Evolutionary conservation across 2,329 filamentous ascomycete genomes (phyloP).

Genomic region (Penicillium sclerotiorum): DNA sequence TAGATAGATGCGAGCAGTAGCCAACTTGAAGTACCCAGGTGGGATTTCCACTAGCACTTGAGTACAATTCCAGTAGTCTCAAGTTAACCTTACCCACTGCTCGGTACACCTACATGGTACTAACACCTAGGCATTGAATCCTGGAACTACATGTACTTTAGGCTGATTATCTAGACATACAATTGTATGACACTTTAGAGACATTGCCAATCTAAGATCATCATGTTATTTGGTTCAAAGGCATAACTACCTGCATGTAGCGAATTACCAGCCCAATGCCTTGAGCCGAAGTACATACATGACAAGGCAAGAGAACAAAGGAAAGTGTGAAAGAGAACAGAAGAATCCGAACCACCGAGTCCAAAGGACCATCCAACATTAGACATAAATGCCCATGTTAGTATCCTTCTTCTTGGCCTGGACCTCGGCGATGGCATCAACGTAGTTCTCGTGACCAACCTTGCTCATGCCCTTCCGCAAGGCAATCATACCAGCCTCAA

Average conservation of each 20-base stretch:
- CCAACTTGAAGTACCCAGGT: too few species aligned
- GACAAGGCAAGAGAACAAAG: conserved; percentile 17
- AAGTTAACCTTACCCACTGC: too few species aligned
- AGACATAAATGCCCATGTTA: conserved; percentile 50
- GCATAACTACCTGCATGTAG: conserved; percentile 17
- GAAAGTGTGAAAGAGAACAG: conserved; percentile 15
- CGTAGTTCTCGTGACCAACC: conserved; percentile 97
- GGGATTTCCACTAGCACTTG: too few species aligned
- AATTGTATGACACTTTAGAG: neutral
- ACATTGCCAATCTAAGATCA: conserved; percentile 12
- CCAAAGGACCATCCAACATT: conserved; percentile 11
- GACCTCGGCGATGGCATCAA: conserved; percentile 96
- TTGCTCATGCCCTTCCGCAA: conserved; percentile 91
- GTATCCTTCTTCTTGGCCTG: conserved; percentile 86
- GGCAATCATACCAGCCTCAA: conserved; percentile 99
- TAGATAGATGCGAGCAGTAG: too few species aligned
- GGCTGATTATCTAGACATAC: too few species aligned
- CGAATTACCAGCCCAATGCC: conserved; percentile 22
- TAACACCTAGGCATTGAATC: too few species aligned
- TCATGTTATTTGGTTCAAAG: conserved; percentile 20
- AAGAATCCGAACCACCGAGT: conserved; percentile 1
- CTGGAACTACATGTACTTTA: too few species aligned
- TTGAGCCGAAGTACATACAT: conserved; percentile 24
- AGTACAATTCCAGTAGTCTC: too few species aligned
- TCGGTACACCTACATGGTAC: too few species aligned